Conservation (phyloP, 2,329 filamentous ascomycete species). For the Daldinia eschscholtzii region DNA sequence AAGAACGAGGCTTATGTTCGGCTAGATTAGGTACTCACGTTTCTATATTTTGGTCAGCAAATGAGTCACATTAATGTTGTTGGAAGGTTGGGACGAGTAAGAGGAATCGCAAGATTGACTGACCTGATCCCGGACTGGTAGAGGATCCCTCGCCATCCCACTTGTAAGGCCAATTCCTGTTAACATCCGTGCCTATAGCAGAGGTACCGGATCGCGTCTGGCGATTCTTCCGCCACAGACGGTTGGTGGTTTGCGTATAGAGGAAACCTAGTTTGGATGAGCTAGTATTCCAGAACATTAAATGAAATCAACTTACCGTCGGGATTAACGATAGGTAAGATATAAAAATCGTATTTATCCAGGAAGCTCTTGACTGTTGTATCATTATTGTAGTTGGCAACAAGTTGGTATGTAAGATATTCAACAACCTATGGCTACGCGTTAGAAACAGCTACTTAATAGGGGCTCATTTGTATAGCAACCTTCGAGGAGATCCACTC, state of each 20-base stretch:
- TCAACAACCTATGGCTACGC: conserved; percentile 54
- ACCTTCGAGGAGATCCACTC: conserved; percentile 52
- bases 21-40: conserved; percentile 42
- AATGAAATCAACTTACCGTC: conserved; percentile 55
- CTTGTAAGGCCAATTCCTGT: conserved; percentile 65
- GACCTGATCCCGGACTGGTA: conserved; percentile 60
- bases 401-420: conserved; percentile 62
- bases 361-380: conserved; percentile 60
- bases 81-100: background rate
- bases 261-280: conserved; percentile 58
- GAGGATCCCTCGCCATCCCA: conserved; percentile 61
- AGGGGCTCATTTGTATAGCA: background rate
- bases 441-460: conserved; percentile 22
- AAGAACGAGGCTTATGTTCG: background rate
- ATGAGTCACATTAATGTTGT: conserved; percentile 23
- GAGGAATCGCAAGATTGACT: conserved; percentile 18
- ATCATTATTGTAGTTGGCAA: conserved; percentile 59
- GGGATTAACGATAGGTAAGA: conserved; percentile 67
- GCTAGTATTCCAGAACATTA: background rate
- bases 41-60: conserved; percentile 31
- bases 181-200: conserved; percentile 64
- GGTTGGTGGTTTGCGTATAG: conserved; percentile 63
- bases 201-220: conserved; percentile 55
- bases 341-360: conserved; percentile 70
- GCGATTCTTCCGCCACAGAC: conserved; percentile 68